Evolutionary conservation across 179 eudicot species (phyloP).

Genomic region (Patellifolia procumbens): DNA sequence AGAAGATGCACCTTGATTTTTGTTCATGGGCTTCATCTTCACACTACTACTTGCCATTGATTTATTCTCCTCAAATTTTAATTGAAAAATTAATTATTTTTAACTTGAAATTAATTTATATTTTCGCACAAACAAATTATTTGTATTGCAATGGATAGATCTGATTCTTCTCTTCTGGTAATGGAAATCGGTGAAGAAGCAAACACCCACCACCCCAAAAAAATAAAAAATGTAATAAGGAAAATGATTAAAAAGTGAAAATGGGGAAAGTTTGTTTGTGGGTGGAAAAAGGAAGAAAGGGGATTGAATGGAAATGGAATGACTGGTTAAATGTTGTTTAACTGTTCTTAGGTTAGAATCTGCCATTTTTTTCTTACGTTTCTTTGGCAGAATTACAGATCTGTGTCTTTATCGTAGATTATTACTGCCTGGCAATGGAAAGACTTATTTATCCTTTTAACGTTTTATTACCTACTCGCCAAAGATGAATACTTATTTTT

Average conservation of each 20-base stretch:
- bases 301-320: constrained; percentile 6
- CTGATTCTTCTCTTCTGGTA: constrained; percentile 1
- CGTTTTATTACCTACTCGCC: too few species aligned
- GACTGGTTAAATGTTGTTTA: constrained; percentile 19
- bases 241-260: not conserved
- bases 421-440: too few species aligned
- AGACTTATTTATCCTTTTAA: too few species aligned
- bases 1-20: constrained; percentile 15
- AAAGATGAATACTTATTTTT: too few species aligned
- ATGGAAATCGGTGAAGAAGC: constrained; percentile 13
- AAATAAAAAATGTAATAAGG: not conserved
- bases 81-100: not conserved
- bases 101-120: not conserved
- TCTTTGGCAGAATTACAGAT: not conserved
- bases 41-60: constrained; percentile 42
- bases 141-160: not conserved
- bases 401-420: too few species aligned
- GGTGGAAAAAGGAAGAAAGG: not conserved
- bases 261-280: constrained; percentile 8
- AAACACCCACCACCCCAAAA: not conserved
- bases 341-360: constrained; percentile 10
- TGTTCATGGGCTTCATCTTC: constrained; percentile 47
- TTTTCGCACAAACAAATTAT: not conserved
- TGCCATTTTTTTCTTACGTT: not conserved
- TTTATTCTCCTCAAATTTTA: not conserved